These are phyloP conservation scores for Zelonia costaricensis DNA, from an alignment of 208 protist species.

Conservation along the genomic window DNA sequence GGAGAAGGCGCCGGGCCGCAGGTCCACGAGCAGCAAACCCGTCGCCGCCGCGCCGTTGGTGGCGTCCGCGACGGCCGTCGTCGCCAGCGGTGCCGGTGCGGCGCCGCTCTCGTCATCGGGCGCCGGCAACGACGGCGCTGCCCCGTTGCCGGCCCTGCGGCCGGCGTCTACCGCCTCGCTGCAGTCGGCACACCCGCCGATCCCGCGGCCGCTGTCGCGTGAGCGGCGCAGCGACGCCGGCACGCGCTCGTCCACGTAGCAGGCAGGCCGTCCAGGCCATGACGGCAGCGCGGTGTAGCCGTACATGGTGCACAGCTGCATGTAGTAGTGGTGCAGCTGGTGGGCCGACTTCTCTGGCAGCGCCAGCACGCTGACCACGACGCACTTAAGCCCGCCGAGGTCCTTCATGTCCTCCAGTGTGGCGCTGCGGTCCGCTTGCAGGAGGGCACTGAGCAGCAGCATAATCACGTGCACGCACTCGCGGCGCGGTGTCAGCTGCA, in stretches of 20 bases:
- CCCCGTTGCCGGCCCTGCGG: too few relatives aligned
- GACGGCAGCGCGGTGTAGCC: constrained; percentile 51
- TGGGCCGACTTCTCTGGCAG: constrained; percentile 31
- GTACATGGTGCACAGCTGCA: constrained; percentile 51
- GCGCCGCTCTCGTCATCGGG: background rate
- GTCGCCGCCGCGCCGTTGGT: background rate
- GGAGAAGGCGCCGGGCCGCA: constrained; percentile 48
- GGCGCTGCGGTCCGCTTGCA: constrained; percentile 14
- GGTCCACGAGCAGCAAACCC: constrained; percentile 50
- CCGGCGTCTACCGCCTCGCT: too few relatives aligned
- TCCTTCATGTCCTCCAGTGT: constrained; percentile 30
- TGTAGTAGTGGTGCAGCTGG: constrained; percentile 65
- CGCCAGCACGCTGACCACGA: constrained; percentile 48
- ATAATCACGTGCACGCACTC: constrained; percentile 45
- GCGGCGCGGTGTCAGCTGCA: constrained; percentile 18
- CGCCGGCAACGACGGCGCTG: too few relatives aligned
- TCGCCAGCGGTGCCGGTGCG: background rate
- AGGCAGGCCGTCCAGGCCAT: constrained; percentile 3
- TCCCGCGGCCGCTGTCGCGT: background rate
- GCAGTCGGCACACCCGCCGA: background rate
- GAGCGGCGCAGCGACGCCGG: constrained; percentile 3
- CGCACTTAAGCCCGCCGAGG: constrained; percentile 33
- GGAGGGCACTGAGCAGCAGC: constrained; percentile 27
- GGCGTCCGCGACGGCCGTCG: background rate
- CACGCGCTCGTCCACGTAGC: constrained; percentile 36